Conservation (phyloP, 345 rosid species). For the Brassica carinata region DNA sequence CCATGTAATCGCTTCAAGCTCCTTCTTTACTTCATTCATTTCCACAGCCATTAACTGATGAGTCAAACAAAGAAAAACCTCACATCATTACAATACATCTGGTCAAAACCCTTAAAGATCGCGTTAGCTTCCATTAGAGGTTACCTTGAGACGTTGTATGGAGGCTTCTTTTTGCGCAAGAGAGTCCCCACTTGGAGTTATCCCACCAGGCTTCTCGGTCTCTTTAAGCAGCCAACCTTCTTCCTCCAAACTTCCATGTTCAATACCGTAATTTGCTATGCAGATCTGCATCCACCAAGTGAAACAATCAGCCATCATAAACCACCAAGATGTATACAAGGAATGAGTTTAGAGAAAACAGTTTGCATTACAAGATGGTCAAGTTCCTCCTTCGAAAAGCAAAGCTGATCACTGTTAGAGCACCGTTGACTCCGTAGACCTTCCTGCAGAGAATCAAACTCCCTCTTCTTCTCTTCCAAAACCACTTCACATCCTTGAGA, state of each 20-base stretch:
- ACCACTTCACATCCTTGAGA: slow-evolving; percentile 45
- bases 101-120: not conserved
- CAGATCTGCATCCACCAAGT: slow-evolving; percentile 57
- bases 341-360: not conserved
- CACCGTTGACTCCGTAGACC: slow-evolving; percentile 69
- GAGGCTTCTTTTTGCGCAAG: slow-evolving; percentile 72
- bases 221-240: slow-evolving; percentile 77
- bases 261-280: slow-evolving; percentile 67
- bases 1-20: slow-evolving; percentile 56
- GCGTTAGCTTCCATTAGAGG: not conserved
- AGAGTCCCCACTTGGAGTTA: slow-evolving; percentile 67
- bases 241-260: slow-evolving; percentile 81
- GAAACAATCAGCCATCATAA: slow-evolving; percentile 13
- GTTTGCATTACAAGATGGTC: slow-evolving; percentile 60
- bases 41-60: slow-evolving; percentile 72
- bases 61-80: not conserved
- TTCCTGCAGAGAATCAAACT: slow-evolving; percentile 71
- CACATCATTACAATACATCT: slow-evolving; percentile 20
- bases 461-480: slow-evolving; percentile 64
- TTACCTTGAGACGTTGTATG: slow-evolving; percentile 80
- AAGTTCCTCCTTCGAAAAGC: slow-evolving; percentile 85
- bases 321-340: not conserved
- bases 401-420: slow-evolving; percentile 40
- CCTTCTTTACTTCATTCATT: slow-evolving; percentile 79
- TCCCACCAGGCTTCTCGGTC: slow-evolving; percentile 67